phyloP scores from a whole-genome alignment of 2,329 filamentous ascomycete genomes.

The Zymoseptoria passerinii region DNA sequence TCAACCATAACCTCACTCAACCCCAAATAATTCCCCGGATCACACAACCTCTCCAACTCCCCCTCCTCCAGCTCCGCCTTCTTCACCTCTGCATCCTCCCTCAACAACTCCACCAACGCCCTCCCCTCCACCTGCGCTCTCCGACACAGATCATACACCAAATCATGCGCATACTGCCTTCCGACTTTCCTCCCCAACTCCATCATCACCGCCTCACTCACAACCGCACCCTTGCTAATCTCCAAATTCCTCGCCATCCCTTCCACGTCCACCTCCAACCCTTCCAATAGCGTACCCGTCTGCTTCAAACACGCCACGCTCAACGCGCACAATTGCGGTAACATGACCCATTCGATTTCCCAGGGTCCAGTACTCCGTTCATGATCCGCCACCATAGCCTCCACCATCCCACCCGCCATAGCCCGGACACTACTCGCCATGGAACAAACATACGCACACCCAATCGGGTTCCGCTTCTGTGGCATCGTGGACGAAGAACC shows the following conservation, averaged over 20 bases:
- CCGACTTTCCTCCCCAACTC: slow-evolving; percentile 30
- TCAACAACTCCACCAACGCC: slow-evolving; percentile 18
- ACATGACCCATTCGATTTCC: slow-evolving; percentile 26
- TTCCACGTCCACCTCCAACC: slow-evolving; percentile 22
- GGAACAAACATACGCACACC: slow-evolving; percentile 21
- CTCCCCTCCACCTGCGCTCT: slow-evolving; percentile 14
- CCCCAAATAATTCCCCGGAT: slow-evolving; percentile 23
- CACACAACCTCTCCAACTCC: slow-evolving; percentile 20
- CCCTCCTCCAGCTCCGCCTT: slow-evolving; percentile 12
- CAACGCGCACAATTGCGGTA: slow-evolving; percentile 24
- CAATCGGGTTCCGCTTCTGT: slow-evolving; percentile 32
- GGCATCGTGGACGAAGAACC: slow-evolving; percentile 50
- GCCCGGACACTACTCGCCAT: slow-evolving; percentile 18
- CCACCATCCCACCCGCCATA: slow-evolving; percentile 16
- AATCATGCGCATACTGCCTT: slow-evolving; percentile 29
- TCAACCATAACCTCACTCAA: slow-evolving; percentile 24
- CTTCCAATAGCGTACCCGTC: slow-evolving; percentile 18
- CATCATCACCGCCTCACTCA: slow-evolving; percentile 34
- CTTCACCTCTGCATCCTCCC: slow-evolving; percentile 19
- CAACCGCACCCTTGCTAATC: slow-evolving; percentile 29
- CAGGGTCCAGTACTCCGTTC: slow-evolving; percentile 25
- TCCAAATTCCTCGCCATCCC: slow-evolving; percentile 25
- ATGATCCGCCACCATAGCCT: slow-evolving; percentile 24
- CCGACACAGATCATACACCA: slow-evolving; percentile 31
- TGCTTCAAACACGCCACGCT: slow-evolving; percentile 21